A percentile compares a stretch with the other conserved stretches of the same genome.
Evolutionary conservation across 768 basidiomycete species (phyloP).

Genomic region (Saitozyma sp.): DNA sequence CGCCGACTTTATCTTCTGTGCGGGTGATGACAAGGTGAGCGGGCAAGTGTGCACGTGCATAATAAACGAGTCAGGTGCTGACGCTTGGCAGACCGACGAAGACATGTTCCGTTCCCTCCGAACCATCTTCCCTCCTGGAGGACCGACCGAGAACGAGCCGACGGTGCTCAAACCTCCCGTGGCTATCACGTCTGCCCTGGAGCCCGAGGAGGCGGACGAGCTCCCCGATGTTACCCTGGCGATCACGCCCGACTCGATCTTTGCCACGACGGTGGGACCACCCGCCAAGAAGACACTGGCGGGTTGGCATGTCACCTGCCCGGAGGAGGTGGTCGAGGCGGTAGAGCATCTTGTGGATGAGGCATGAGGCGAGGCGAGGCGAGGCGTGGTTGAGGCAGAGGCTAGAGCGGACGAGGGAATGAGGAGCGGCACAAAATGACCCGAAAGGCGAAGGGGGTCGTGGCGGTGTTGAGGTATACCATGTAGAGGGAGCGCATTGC

Average conservation of each 20-base stretch:
- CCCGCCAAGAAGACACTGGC: constrained; percentile 82
- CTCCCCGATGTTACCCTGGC: constrained; percentile 61
- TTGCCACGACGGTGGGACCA: constrained; percentile 91
- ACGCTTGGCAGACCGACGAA: constrained; percentile 71
- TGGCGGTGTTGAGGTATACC: no score
- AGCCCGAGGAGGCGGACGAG: constrained; percentile 48
- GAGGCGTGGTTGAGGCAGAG: no score
- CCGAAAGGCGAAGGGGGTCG: no score
- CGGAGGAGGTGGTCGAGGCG: constrained; percentile 79
- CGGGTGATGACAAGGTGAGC: constrained; percentile 84
- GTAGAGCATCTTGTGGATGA: constrained; percentile 55
- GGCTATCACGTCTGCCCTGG: constrained; percentile 56
- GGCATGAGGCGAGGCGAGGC: no score
- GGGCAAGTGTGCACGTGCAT: constrained; percentile 51
- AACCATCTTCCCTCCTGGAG: constrained; percentile 59
- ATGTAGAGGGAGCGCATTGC: no score
- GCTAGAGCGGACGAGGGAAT: no score
- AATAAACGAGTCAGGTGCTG: background rate
- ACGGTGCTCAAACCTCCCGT: constrained; percentile 57
- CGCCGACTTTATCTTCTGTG: constrained; percentile 94
- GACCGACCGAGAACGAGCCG: constrained; percentile 47
- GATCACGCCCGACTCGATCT: constrained; percentile 69
- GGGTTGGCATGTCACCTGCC: constrained; percentile 86
- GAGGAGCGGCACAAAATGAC: no score
- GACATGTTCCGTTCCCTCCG: constrained; percentile 96